Evolutionary conservation across 352 stramenopile species (phyloP), one percentile per base, ranked within the genome.

Genomic region (Globisporangium nagaii): DNA sequence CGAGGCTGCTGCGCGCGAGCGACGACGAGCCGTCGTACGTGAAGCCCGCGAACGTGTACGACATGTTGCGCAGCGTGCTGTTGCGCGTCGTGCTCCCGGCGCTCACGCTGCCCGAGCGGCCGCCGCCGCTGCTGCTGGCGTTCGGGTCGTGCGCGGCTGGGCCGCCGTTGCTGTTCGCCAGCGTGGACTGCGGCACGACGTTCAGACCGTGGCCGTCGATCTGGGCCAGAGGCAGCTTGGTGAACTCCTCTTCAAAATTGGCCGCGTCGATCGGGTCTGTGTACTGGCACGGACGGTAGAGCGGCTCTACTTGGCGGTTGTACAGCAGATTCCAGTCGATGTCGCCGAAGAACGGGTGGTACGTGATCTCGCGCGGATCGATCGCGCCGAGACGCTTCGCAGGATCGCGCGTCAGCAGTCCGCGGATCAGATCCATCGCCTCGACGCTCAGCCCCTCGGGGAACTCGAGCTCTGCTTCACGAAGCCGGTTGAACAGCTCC

Each of bases 381-480:
- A 84, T 79, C 28, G 83, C 78, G 20, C 96, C 96, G 13, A 99
- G 75, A 10, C 96, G 86, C 67, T 90, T 87, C 27, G 83, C 77
- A 48, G 94, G 90, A 46, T 98, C 86, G 53, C 97, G 95, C 34
- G 83, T 91, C 1, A 99, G 76, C 31, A 99, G 61, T 2, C 83
- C 83, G 43, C 86, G 75, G 56, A 93, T 90, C 2, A 93, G 56
- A 44, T 88, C 77, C 77, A 90, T 90, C 6, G 83, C 78, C 31
- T 88, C 70, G 12, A 57, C 63, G 22, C 67, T 75, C 27, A 93
- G 65, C 11, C 80, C 80, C 20, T 86, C 71, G 1, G 82, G 82
- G 56, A 93, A 93, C 53, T 88, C 75, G 22, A 93, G 72, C 32
- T 82, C 63, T 2, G 79, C 80, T 49, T 76, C 70, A 37, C 79